Percentiles rank a stretch among this genome's conserved stretches.
phyloP scores from a whole-genome alignment of 2,329 filamentous ascomycete genomes.

The Fragosphaeria purpurea region DNA sequence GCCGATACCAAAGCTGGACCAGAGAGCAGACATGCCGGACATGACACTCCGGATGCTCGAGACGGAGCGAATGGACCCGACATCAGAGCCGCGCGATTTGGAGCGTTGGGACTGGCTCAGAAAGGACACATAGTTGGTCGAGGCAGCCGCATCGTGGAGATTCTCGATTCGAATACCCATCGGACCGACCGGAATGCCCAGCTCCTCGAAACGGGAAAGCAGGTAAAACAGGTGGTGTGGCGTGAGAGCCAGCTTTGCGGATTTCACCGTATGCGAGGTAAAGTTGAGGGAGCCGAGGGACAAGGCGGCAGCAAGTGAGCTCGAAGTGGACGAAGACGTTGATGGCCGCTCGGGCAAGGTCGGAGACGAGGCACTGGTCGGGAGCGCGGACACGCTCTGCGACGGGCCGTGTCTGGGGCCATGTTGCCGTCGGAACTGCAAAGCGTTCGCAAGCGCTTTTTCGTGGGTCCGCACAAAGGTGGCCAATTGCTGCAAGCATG shows the following conservation, averaged over 20 bases:
- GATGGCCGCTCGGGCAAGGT: slow-evolving; percentile 52
- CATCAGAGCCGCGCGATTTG: slow-evolving; percentile 69
- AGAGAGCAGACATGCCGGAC: slow-evolving; percentile 90
- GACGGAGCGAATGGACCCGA: slow-evolving; percentile 86
- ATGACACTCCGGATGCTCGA: slow-evolving; percentile 95
- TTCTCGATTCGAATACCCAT: slow-evolving; percentile 96
- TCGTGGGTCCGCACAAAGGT: slow-evolving; percentile 95
- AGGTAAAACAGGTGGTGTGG: slow-evolving; percentile 96
- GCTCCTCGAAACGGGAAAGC: slow-evolving; percentile 86
- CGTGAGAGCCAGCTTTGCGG: slow-evolving; percentile 83
- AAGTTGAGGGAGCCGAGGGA: slow-evolving; percentile 81
- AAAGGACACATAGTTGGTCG: slow-evolving; percentile 93
- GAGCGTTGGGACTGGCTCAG: slow-evolving; percentile 73
- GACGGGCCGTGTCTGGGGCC: slow-evolving; percentile 59
- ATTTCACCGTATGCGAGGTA: slow-evolving; percentile 74
- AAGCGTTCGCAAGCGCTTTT: slow-evolving; percentile 89
- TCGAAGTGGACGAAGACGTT: slow-evolving; percentile 59
- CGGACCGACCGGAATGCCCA: slow-evolving; percentile 80
- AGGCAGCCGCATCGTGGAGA: slow-evolving; percentile 75
- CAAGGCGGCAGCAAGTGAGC: slow-evolving; percentile 71
- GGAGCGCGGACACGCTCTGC: slow-evolving; percentile 51
- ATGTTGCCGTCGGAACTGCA: slow-evolving; percentile 71
- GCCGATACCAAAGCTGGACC: slow-evolving; percentile 77
- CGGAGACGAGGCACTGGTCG: slow-evolving; percentile 35
- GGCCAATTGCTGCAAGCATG: slow-evolving; percentile 67